A percentile compares a stretch with the other conserved stretches of the same genome.
Evolutionary conservation across 169 alveolate species (phyloP).

Genomic region (Neospora caninum): DNA sequence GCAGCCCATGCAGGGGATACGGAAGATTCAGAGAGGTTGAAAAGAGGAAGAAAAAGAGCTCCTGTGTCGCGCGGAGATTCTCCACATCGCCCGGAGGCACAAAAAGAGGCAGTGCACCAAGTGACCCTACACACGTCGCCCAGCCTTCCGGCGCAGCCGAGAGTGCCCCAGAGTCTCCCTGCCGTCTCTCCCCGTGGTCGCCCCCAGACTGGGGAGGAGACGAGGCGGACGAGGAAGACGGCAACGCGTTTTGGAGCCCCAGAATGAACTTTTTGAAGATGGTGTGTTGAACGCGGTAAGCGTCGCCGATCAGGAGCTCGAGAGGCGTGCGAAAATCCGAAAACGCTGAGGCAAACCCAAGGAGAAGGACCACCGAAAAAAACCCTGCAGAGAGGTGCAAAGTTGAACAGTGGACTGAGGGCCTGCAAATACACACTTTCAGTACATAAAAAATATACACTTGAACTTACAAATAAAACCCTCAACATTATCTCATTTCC

Average conservation of each 20-base stretch:
- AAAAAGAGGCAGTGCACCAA: neutral
- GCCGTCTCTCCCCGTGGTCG: neutral
- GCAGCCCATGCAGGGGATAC: neutral
- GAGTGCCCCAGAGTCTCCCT: neutral
- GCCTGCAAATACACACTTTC: neutral
- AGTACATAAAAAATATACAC: too few species aligned
- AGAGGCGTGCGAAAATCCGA: neutral
- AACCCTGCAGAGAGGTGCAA: neutral
- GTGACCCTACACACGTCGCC: neutral
- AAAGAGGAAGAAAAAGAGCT: constrained; percentile 2
- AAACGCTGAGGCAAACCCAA: constrained; percentile 6
- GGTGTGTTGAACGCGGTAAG: neutral
- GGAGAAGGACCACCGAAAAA: neutral
- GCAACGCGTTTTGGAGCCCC: neutral
- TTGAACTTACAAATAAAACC: too few species aligned
- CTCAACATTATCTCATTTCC: too few species aligned
- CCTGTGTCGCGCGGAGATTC: constrained; percentile 6
- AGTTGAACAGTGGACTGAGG: neutral
- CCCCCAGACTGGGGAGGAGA: neutral
- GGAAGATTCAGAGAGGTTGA: neutral
- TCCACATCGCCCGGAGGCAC: neutral
- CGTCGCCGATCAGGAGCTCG: constrained; percentile 23
- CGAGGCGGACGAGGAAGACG: neutral
- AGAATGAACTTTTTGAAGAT: neutral
- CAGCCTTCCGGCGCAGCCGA: neutral